Conservation (phyloP, 495 filamentous ascomycete species). For the Xylaria longipes region DNA sequence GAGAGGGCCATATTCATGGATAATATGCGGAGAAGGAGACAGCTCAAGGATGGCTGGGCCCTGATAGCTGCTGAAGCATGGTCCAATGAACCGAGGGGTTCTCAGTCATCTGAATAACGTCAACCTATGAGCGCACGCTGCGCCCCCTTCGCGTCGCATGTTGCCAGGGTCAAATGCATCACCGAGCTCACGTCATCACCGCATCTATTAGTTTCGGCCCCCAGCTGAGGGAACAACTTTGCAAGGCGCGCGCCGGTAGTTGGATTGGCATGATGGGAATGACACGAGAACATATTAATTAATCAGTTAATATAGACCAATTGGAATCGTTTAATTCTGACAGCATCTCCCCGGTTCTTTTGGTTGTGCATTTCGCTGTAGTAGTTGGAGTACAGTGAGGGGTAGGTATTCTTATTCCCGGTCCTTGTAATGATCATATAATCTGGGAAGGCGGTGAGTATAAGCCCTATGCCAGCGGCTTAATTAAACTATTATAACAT, state of each 20-base stretch:
- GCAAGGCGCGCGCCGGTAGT: background rate
- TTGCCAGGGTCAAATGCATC: background rate
- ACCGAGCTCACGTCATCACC: too few relatives aligned
- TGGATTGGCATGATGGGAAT: background rate
- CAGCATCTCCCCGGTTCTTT: too few relatives aligned
- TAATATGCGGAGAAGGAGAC: background rate
- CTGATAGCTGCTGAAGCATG: background rate
- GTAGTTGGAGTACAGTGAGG: too few relatives aligned
- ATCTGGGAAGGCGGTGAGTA: too few relatives aligned
- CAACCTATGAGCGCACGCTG: background rate
- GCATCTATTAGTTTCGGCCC: background rate
- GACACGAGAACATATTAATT: too few relatives aligned
- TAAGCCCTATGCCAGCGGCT: too few relatives aligned
- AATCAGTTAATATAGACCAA: too few relatives aligned
- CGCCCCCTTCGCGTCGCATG: background rate
- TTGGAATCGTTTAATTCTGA: too few relatives aligned
- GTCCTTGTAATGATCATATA: too few relatives aligned
- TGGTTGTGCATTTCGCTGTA: too few relatives aligned
- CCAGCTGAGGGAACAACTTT: background rate
- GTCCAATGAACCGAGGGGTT: background rate
- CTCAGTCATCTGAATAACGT: background rate
- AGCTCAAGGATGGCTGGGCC: background rate
- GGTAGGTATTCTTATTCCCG: too few relatives aligned
- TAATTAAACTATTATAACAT: too few relatives aligned
- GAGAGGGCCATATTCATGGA: background rate